Evolutionary conservation across 305 asterid species (phyloP), one percentile per base, ranked within the genome.

Genomic region (Striga hermonthica): DNA sequence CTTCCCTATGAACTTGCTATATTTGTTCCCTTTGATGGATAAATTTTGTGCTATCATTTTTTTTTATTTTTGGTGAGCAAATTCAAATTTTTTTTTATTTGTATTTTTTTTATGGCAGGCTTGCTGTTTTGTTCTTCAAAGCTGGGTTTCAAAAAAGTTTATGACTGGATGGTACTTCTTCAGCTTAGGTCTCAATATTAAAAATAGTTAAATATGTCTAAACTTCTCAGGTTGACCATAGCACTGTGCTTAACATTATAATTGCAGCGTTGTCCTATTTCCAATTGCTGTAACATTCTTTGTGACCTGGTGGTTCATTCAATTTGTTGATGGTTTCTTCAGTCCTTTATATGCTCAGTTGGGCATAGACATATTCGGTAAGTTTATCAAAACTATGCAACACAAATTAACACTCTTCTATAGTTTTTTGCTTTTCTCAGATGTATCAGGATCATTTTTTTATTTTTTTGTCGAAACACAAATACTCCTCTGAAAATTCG

Each of bases 301-400:
- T 57, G 82, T 91, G 65, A 91, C 96, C 7, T 91, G 95, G 98
- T 86, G 94, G 96, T 91, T 91, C 75, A 48, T 91, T 78, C 96
- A 91, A 77, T 91, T 91, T 78, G 90, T 88, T 69, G 98, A 91
- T 73, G 95, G 98, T 69, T 88, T 91, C 89, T 91, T 91, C 81
- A 84, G 95, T 82, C 98, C 98, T 52, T 74, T 91, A 48, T 91
- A 89, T 74, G 95, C 70, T 39, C 90, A 81, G 58, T 79, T 91
- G 69, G 98, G 95, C 56, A 76, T 91, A 67, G 86, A 89, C 59
- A 78, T 91, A 77, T 89, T 91, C 78, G 98, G 98, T 89, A 71
- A 76, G 85, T 63, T 58, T 41, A 11, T 53, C 48, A 28, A 43
- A 9, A 64, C 40, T 47, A 44, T 58, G 60, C 6, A 48, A 65